Percentiles rank a stretch among this genome's conserved stretches.
Conservation (phyloP, 2,329 filamentous ascomycete genomes). For the Cytospora piceae region DNA sequence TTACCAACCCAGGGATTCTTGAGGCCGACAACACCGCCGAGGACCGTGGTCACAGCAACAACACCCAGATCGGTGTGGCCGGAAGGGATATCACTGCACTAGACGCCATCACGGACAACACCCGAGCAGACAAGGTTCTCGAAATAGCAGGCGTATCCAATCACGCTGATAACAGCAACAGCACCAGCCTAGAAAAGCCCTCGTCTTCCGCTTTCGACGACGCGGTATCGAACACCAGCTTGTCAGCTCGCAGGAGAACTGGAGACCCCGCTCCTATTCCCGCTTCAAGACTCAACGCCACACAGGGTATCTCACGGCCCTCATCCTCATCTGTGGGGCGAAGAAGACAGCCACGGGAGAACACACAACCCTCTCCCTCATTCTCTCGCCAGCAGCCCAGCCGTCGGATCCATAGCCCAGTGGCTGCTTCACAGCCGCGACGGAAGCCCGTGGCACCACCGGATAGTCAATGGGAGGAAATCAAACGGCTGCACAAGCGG, state of each 20-base stretch:
- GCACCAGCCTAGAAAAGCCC: not conserved
- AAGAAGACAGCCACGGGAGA: not conserved
- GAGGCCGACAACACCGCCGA: not conserved
- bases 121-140: not conserved
- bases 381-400: not conserved
- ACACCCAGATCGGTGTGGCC: not conserved
- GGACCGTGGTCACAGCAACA: not conserved
- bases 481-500: not conserved
- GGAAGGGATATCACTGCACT: not conserved
- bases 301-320: not conserved
- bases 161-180: not conserved
- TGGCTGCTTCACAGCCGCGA: not conserved
- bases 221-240: not conserved
- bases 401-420: not conserved
- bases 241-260: not conserved
- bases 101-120: not conserved
- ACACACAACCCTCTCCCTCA: not conserved
- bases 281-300: not conserved
- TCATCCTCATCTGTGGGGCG: not conserved
- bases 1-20: not conserved
- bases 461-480: not conserved
- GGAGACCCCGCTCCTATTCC: not conserved
- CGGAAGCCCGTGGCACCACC: not conserved
- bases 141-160: not conserved
- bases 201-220: not conserved